phyloP scores from a whole-genome alignment of 2,329 filamentous ascomycete genomes.

The Cladosporium sp. region DNA sequence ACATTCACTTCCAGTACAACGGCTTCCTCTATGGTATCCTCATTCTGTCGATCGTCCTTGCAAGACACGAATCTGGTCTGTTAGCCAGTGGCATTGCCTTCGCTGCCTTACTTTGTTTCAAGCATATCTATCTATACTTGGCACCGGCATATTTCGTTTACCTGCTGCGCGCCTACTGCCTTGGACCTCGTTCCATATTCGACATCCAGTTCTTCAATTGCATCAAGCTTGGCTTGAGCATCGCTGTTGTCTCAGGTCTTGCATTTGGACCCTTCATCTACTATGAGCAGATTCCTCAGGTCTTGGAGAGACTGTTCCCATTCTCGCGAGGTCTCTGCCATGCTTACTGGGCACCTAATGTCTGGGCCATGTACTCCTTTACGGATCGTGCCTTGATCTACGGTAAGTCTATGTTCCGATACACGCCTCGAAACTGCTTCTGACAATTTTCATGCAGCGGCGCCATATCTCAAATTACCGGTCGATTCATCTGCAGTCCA shows the following conservation, averaged over 20 bases:
- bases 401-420: conserved; percentile 49
- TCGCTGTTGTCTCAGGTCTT: conserved; percentile 66
- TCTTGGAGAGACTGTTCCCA: conserved; percentile 81
- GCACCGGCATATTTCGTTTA: conserved; percentile 95
- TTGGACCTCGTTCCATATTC: conserved; percentile 72
- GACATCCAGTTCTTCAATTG: conserved; percentile 73
- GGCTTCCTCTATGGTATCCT: conserved; percentile 91
- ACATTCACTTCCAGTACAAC: conserved; percentile 99
- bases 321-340: conserved; percentile 93
- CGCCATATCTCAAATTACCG: conserved; percentile 71
- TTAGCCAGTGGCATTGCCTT: conserved; percentile 79
- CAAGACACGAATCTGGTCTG: conserved; percentile 68
- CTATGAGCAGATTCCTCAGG: conserved; percentile 77
- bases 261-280: conserved; percentile 86
- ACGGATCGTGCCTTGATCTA: conserved; percentile 77
- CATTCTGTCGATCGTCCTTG: conserved; percentile 78
- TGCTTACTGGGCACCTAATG: conserved; percentile 96
- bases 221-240: conserved; percentile 73
- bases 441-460: conserved; percentile 51
- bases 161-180: conserved; percentile 81
- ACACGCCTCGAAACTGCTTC: not conserved
- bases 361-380: conserved; percentile 97
- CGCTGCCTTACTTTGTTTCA: conserved; percentile 81
- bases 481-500: conserved; percentile 72
- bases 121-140: conserved; percentile 97